Base-by-base conservation (phyloP, 169 alveolate genomes). In the Neospora caninum region DNA sequence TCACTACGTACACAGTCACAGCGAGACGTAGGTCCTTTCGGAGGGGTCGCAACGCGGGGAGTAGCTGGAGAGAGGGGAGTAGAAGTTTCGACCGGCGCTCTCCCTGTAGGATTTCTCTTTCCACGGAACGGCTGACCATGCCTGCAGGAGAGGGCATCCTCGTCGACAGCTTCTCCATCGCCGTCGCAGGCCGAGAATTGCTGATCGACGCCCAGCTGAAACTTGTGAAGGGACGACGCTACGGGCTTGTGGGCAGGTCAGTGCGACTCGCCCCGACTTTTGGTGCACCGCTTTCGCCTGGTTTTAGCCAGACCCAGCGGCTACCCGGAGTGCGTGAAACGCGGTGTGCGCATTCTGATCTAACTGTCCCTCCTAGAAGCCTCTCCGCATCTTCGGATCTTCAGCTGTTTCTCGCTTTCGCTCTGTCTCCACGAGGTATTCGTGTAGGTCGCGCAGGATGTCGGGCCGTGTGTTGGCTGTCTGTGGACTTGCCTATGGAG, bases 171-270 rank as follows among this genome's bases (percentile, higher is more conserved):
- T 96, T 99, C 89, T 97, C 97, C 34, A 96, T 99, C 80, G 97
- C 98, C 88, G 97, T 98, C 93, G 99, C 99, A 45, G 99, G 99
- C 53, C 97, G 99, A 93, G 97, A 99, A 94, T 95, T 99, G 87
- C 96, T 99, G 88, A 98, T 97, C n/a, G 99, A 97, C 93, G 98
- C 99, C 10, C 94, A 96, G 13, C 96, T 99, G 67, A 98, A 97
- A 96, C 96, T 99, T 34, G 96, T 97, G 88, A 96, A 95, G 92
- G 99, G 99, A 29, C 97, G 98, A 93, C 98, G 98, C 95, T 99
- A 99, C 96, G 99, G 99, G 82, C 97, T 99, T 69, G 97, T 98
- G 16, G 99, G 99, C 70, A 91, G 96, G 95, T 94, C 42, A 69
- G 67, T 34, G 39, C 67, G 86, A 31, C 34, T 73, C 38, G 16